phyloP scores from a whole-genome alignment of 768 basidiomycete genomes.

The Lepiota subincarnata region DNA sequence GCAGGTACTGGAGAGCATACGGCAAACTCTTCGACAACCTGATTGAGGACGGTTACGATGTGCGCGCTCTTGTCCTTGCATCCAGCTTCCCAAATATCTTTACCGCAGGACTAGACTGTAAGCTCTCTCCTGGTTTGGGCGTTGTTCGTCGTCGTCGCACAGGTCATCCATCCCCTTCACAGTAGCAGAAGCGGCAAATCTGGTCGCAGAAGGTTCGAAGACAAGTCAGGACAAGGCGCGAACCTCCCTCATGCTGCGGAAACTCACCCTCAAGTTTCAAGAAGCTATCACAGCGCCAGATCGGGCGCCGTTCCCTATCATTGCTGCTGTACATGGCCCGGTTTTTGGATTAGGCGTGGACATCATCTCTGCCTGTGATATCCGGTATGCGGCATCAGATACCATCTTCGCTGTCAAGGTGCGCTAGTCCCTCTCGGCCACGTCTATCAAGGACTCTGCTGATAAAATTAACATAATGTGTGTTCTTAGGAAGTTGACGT shows the following conservation, averaged over 20 bases:
- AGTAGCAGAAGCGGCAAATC: slow-evolving; percentile 29
- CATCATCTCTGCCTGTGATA: slow-evolving; percentile 69
- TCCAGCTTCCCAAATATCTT: slow-evolving; percentile 70
- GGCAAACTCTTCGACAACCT: slow-evolving; percentile 57
- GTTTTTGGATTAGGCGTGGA: slow-evolving; percentile 79
- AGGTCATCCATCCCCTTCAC: neutral
- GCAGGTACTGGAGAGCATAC: slow-evolving; percentile 75
- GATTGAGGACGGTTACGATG: slow-evolving; percentile 41
- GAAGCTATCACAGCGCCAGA: slow-evolving; percentile 63
- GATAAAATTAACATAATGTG: neutral
- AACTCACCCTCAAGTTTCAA: slow-evolving; percentile 61
- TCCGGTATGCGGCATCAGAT: slow-evolving; percentile 67
- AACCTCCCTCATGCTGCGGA: slow-evolving; percentile 42
- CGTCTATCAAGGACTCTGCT: slow-evolving; percentile 15
- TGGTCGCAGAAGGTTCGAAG: slow-evolving; percentile 20
- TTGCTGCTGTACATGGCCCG: slow-evolving; percentile 75
- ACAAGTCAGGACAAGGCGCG: slow-evolving; percentile 46
- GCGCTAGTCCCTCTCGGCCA: slow-evolving; percentile 33
- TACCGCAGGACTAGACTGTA: slow-evolving; percentile 82
- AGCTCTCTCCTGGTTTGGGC: slow-evolving; percentile 14
- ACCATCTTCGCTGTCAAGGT: slow-evolving; percentile 72
- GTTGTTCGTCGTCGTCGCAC: neutral
- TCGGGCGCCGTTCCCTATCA: slow-evolving; percentile 72
- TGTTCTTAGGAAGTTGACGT: slow-evolving; percentile 72
- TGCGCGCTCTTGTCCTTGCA: slow-evolving; percentile 70